Base-by-base conservation (phyloP, 768 basidiomycete genomes). In the Podaxis mareebaensis region DNA sequence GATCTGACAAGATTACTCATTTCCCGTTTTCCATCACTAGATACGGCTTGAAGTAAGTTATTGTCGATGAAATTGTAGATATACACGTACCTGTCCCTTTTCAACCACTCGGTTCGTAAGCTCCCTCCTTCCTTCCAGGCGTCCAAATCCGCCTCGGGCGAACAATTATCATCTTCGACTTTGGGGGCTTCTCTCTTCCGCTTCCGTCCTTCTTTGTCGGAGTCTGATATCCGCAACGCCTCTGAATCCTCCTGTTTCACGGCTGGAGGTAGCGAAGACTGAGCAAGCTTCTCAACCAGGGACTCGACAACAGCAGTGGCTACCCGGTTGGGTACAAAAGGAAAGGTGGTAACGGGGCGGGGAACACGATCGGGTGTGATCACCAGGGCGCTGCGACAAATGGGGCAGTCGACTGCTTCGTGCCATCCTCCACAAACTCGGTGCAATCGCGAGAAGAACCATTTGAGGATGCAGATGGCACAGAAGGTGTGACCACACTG, bases 401-500 rank as follows among this genome's bases (percentile, higher is more conserved):
- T 79, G 39, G 88, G 89, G 72, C 87, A 90, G 66, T 86, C 84
- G 48, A 89, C 85, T 12, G 81, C 71, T 67, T 87, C 84, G 65
- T 89, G 89, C 89, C 89, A 91, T 36, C 77, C 76, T 30, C 87
- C 87, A 69, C 89, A 90, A 0, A 76, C 77, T 53, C 76, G 77
- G 73, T 90, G 88, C 30, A 89, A 74, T 53, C 84, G 83, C 68
- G 87, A 85, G 76, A 89, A 89, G 74, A 85, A 85, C 85, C 87
- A 88, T 68, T 84, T 84, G 33, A 90, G 72, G 64, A 88, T 85
- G 73, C 87, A 89, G 53, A 85, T 74, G 33, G 85, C 83, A 69
- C 87, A 90, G 69, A 87, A 90, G 3, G 87, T 83, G 68, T 91
- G 89, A 10, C 89, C 89, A 65, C 89, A 90, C 44, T 76, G 74